phyloP scores from a whole-genome alignment of 306 rosid genomes.

The Pachyrhizus erosus region DNA sequence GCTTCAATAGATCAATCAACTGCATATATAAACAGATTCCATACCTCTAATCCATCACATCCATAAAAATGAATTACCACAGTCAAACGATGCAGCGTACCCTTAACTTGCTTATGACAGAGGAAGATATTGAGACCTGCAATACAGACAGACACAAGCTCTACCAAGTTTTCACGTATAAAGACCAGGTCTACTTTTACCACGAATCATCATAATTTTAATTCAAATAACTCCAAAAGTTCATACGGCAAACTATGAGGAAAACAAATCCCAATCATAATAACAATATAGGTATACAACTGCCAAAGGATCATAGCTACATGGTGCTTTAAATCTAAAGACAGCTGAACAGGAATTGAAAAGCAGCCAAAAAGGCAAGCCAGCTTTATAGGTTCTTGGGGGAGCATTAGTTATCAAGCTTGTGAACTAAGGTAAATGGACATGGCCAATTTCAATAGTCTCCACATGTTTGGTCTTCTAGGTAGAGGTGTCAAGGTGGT shows the following conservation, averaged over 20 bases:
- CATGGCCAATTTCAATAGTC: constrained; percentile 65
- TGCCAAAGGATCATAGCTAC: constrained; percentile 55
- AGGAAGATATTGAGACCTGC: constrained; percentile 49
- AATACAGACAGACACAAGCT: constrained; percentile 50
- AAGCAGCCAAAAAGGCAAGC: constrained; percentile 62
- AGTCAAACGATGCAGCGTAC: constrained; percentile 3
- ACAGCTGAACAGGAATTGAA: constrained; percentile 59
- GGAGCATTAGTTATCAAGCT: constrained; percentile 74
- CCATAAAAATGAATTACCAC: constrained; percentile 19
- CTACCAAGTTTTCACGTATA: constrained; percentile 31
- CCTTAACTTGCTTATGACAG: constrained; percentile 17
- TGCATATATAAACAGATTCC: constrained; percentile 26
- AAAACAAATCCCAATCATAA: constrained; percentile 36
- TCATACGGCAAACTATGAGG: constrained; percentile 40
- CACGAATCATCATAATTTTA: constrained; percentile 38
- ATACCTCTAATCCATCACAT: constrained; percentile 22
- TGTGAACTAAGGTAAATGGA: constrained; percentile 77
- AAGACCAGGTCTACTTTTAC: constrained; percentile 37
- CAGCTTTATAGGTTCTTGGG: constrained; percentile 68
- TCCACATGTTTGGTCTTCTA: constrained; percentile 78
- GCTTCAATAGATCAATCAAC: constrained; percentile 36
- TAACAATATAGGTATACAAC: constrained; percentile 51
- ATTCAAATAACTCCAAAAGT: constrained; percentile 48
- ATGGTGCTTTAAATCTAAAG: constrained; percentile 54
- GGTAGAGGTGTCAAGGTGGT: constrained; percentile 89